phyloP scores from a whole-genome alignment of 2,329 filamentous ascomycete genomes.

The Colletotrichum sp. region DNA sequence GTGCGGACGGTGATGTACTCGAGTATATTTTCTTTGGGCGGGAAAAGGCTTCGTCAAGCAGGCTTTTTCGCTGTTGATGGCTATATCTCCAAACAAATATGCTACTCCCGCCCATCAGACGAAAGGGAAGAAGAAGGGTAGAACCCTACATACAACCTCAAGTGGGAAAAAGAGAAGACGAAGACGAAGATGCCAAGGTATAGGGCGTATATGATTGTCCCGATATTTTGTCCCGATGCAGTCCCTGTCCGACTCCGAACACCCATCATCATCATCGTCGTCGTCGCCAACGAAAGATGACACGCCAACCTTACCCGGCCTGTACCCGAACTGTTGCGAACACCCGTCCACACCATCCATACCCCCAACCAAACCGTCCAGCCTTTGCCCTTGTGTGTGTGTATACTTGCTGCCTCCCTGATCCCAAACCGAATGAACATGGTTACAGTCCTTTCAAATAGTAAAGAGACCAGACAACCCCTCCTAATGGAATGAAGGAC shows the following conservation, averaged over 20 bases:
- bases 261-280: neutral
- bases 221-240: neutral
- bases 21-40: neutral
- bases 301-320: neutral
- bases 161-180: neutral
- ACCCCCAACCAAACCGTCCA: neutral
- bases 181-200: neutral
- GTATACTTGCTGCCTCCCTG: neutral
- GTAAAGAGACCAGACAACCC: neutral
- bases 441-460: neutral
- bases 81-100: slow-evolving; percentile 6
- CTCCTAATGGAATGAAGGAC: neutral
- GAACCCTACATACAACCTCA: neutral
- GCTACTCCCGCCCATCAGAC: neutral
- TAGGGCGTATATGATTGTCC: neutral
- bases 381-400: neutral
- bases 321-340: neutral
- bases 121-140: neutral
- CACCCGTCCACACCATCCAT: neutral
- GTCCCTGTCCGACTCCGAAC: neutral
- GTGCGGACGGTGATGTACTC: neutral
- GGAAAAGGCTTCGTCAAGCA: neutral
- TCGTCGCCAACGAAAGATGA: neutral
- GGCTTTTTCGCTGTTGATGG: neutral
- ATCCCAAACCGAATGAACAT: neutral